phyloP scores from a whole-genome alignment of 805 yeast genomes.

The Sugiyamaella valdiviana region DNA sequence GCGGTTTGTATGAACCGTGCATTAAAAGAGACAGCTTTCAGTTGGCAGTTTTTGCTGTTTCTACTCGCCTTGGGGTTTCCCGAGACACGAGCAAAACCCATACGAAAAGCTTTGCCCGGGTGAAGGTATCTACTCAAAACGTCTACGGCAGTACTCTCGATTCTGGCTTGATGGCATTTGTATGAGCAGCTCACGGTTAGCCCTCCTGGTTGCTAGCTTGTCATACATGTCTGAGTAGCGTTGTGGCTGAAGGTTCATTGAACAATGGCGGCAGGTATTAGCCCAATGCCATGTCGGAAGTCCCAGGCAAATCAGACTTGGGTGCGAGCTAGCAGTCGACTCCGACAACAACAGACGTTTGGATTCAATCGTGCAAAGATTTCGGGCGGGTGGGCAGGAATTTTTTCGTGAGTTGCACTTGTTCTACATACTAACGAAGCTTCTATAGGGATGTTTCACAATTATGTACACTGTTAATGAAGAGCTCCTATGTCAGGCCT shows the following conservation, averaged over 20 bases:
- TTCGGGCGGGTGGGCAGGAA: not conserved
- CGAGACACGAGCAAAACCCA: not conserved
- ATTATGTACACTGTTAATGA: too few species aligned
- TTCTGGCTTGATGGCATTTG: not conserved
- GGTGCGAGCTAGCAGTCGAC: not conserved
- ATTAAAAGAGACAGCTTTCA: not conserved
- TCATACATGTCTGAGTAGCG: not conserved
- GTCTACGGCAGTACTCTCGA: not conserved
- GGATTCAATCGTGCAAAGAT: not conserved
- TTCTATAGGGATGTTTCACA: too few species aligned
- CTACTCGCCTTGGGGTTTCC: too few species aligned
- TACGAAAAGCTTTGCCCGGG: not conserved
- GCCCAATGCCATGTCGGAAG: not conserved
- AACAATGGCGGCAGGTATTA: not conserved
- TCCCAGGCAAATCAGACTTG: not conserved
- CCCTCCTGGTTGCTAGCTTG: not conserved
- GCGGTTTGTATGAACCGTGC: not conserved
- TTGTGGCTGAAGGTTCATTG: not conserved
- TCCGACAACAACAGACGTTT: not conserved
- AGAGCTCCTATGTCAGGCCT: too few species aligned
- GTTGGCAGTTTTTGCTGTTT: not conserved
- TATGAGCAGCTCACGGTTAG: not conserved
- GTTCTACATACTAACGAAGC: not conserved
- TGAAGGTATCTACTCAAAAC: not conserved
- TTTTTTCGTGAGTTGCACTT: not conserved